Base-by-base conservation (phyloP, 164 flowering plant species). In the Chimonanthus praecox region DNA sequence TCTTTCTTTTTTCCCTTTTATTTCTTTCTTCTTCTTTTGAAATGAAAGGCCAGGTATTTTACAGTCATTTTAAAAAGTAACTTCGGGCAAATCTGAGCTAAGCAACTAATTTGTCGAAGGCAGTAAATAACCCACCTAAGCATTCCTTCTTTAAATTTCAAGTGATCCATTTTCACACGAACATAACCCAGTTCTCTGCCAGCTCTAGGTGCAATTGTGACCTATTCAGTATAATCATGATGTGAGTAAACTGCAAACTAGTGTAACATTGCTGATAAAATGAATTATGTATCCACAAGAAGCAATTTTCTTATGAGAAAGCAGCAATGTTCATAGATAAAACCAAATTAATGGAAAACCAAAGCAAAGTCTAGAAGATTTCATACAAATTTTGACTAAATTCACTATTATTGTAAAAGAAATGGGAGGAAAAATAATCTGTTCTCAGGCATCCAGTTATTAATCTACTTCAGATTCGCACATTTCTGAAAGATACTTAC, bases 141-240 rank as follows among this genome's bases (percentile, higher is more conserved):
- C 92, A 92, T 80, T 80, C 91, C 94, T 85, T 79, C 84, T 73
- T 74, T 81, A 68, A 89, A 92, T 80, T 88, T 92, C 65, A 91
- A 71, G 71, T 87, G 85, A 82, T 94, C 94, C 89, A 90, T 86
- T 79, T 90, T 94, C 81, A 86, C 79, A 70, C 97, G 86, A 72
- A 90, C 97, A 84, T 92, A 92, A 71, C 97, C 97, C 80, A 91
- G 73, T 73, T 94, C 98, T 81, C 91, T 81, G 69, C 98, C 98
- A 74, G 98, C 94, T 84, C 98, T 88, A 51, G 98, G 98, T 71
- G 97, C 79, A 70, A 94, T 94, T 15, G 96, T 91, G 73, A 92
- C 76, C 98, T 89, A 73, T 47, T 50, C 73, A 74, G 76, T 58
- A 43, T 49, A 73, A 72, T 62, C 16, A 64, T 15, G 21, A 62